Evolutionary conservation across 2,329 filamentous ascomycete genomes (phyloP), one percentile per base, ranked within the genome.

Genomic region (Diaporthe sp.): DNA sequence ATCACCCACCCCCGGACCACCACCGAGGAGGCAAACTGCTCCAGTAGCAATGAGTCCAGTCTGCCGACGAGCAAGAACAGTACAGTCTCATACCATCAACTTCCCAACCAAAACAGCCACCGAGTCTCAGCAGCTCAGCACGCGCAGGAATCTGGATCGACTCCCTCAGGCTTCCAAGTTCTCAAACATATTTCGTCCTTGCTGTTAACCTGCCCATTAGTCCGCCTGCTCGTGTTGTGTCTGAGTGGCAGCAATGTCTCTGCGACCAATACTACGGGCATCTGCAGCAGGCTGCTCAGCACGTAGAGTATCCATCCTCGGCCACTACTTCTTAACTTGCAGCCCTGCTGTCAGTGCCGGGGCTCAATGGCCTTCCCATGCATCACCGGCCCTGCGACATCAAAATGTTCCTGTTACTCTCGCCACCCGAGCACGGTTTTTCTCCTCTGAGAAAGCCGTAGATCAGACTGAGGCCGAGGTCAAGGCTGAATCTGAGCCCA

Each of bases 221-320:
- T 19, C 15, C 39, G 15, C 2, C 62, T 5, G n/a, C 2, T 25
- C 34, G 49, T 69, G 49, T 42, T 28, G 49, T 55, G 9, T 9
- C 13, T 17, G 37, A 39, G 65, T 53, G 65, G 46, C 65, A 57
- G 34, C 74, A 61, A 75, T 74, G 75, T 61, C 80, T 57, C 74
- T 80, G 22, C 77, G 78, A 72, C 78, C 78, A 75, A 77, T 79
- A 25, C 74, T 82, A 37, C 78, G 79, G 72, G 79, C 80, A 25
- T 78, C 79, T 28, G 78, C 80, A 34, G 78, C 80, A 58, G 78
- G 79, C 57, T 84, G 82, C 77, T 79, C 79, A 39, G 78, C 78
- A 61, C 82, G 82, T 77, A 80, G 81, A 67, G 69, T 79, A 31
- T 79, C 78, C 22, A 53, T 81, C 28, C 65, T 82, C 17, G 77